Percentiles rank a stretch among this genome's conserved stretches.
Evolutionary conservation across 805 yeast genomes (phyloP).

Genomic region (Candida multigemmis): DNA sequence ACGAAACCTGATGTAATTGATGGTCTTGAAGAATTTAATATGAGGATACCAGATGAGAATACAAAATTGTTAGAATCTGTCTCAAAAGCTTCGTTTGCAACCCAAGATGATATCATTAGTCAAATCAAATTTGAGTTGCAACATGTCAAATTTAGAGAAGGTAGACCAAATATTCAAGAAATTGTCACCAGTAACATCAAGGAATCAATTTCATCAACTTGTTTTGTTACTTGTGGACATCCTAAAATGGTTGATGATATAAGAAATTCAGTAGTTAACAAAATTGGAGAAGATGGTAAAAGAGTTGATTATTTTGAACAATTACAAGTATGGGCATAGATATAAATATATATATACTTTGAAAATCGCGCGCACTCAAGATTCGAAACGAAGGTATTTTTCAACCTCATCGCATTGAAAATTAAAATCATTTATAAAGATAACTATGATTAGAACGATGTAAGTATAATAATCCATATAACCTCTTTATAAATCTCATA

Average conservation of each 20-base stretch:
- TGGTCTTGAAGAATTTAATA: slow-evolving; percentile 5
- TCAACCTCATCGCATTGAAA: slow-evolving; percentile 4
- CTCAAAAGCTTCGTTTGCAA: slow-evolving; percentile 20
- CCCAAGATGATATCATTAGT: no score
- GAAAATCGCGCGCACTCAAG: no score
- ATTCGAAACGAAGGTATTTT: no score
- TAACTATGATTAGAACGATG: slow-evolving; percentile 27
- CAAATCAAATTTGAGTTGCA: slow-evolving; percentile 3
- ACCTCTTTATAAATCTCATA: background rate
- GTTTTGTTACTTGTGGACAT: slow-evolving; percentile 41
- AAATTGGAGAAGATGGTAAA: slow-evolving; percentile 11
- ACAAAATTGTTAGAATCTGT: slow-evolving; percentile 2
- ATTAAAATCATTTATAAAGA: background rate
- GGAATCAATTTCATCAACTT: slow-evolving; percentile 25
- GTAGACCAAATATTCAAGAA: slow-evolving; percentile 28
- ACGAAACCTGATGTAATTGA: slow-evolving; percentile 14
- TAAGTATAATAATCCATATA: slow-evolving; percentile 11
- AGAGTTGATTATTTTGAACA: slow-evolving; percentile 26
- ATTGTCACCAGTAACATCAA: slow-evolving; percentile 26
- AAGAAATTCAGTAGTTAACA: slow-evolving; percentile 13
- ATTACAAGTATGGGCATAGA: slow-evolving; percentile 18
- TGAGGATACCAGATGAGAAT: slow-evolving; percentile 4
- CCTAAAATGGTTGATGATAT: slow-evolving; percentile 26
- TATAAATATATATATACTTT: no score
- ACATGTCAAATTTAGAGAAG: slow-evolving; percentile 33